These are phyloP conservation scores for Oryza nivara DNA, from an alignment of 176 grass and related monocot genomes.

Conservation along the genomic window DNA sequence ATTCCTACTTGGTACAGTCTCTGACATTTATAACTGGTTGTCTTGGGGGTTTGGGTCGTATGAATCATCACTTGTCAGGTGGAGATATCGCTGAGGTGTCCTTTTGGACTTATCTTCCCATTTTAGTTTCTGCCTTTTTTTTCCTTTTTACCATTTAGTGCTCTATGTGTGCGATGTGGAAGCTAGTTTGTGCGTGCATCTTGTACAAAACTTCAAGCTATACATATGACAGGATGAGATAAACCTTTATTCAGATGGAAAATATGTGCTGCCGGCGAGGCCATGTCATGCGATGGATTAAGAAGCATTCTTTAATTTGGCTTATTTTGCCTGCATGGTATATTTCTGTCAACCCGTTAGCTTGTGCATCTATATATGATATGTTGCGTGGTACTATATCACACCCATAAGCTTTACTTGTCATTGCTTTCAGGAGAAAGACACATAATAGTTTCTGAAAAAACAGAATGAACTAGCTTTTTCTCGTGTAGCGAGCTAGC, in stretches of 20 bases:
- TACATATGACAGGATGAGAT: not conserved
- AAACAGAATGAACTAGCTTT: not conserved
- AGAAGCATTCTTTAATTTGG: not conserved
- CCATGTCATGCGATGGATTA: not conserved
- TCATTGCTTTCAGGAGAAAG: not conserved
- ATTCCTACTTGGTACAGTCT: conserved; percentile 8
- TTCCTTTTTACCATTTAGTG: not conserved
- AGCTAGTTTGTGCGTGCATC: not conserved
- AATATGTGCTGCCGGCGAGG: not conserved
- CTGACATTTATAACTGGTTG: not conserved
- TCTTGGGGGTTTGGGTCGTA: not conserved
- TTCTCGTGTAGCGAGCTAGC: not conserved
- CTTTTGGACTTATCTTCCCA: not conserved
- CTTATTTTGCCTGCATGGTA: not conserved
- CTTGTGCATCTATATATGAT: not conserved
- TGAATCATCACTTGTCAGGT: not conserved
- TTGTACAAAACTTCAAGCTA: not conserved
- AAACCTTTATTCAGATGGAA: not conserved
- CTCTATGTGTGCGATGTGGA: not conserved
- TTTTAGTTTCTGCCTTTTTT: not conserved
- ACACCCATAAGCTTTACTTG: not conserved
- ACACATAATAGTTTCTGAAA: not conserved
- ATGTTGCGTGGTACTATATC: not conserved
- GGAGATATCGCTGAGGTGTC: conserved; percentile 13
- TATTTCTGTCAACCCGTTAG: not conserved